A percentile compares a stretch with the other conserved stretches of the same genome.
Evolutionary conservation across 805 yeast species (phyloP).

Genomic region (Lipomyces sp.): DNA sequence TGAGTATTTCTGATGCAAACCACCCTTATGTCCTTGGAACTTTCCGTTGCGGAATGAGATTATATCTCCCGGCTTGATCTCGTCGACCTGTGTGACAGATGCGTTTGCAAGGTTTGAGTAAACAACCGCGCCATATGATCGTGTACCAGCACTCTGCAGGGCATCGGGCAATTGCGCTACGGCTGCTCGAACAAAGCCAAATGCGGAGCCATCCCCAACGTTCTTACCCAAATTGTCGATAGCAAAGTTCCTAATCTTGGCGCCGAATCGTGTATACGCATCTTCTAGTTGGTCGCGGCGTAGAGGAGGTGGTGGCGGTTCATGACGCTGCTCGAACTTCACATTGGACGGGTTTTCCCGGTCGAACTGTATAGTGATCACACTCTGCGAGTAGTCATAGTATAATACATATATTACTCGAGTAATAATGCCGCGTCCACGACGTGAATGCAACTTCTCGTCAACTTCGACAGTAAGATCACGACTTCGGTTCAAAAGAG

Average conservation of each 20-base stretch:
- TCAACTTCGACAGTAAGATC: slow-evolving; percentile 72
- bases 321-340: slow-evolving; percentile 48
- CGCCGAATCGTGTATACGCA: slow-evolving; percentile 59
- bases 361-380: slow-evolving; percentile 63
- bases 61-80: slow-evolving; percentile 82
- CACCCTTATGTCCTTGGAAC: slow-evolving; percentile 66
- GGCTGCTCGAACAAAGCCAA: slow-evolving; percentile 44
- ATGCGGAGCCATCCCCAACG: slow-evolving; percentile 44
- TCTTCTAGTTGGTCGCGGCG: slow-evolving; percentile 54
- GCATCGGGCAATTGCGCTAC: slow-evolving; percentile 50
- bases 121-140: slow-evolving; percentile 74
- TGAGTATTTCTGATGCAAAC: slow-evolving; percentile 60
- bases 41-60: slow-evolving; percentile 66
- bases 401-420: slow-evolving; percentile 74
- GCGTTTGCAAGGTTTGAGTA: slow-evolving; percentile 61
- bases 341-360: slow-evolving; percentile 58
- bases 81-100: slow-evolving; percentile 58
- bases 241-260: slow-evolving; percentile 43
- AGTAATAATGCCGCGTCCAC: slow-evolving; percentile 58
- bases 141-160: slow-evolving; percentile 63
- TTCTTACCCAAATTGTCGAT: slow-evolving; percentile 46
- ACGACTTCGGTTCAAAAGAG: slow-evolving; percentile 50
- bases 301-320: slow-evolving; percentile 53
- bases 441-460: slow-evolving; percentile 56
- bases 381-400: slow-evolving; percentile 71